Evolutionary conservation across 495 filamentous ascomycete genomes (phyloP).

Genomic region (Chaetomium tenue): DNA sequence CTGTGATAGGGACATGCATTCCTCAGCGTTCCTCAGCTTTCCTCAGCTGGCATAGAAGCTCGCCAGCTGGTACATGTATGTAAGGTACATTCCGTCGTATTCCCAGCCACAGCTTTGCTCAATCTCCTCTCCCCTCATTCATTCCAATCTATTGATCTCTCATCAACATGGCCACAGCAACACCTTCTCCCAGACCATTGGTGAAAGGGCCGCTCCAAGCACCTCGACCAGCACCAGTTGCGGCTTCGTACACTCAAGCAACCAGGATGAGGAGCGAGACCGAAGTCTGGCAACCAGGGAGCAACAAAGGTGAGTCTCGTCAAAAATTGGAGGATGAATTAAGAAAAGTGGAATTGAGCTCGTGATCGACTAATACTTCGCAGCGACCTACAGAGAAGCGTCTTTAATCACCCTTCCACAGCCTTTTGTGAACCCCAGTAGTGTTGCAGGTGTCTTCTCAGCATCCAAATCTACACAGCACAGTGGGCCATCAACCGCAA

Average conservation of each 20-base stretch:
- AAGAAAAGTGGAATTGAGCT: no score
- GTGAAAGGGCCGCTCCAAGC: conserved; percentile 19
- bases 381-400: conserved; percentile 15
- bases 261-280: conserved; percentile 19
- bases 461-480: background rate
- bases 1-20: no score
- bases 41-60: no score
- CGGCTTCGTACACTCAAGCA: conserved; percentile 17
- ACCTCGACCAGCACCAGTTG: background rate
- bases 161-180: conserved; percentile 11
- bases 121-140: background rate
- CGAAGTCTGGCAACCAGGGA: conserved; percentile 2
- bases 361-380: background rate
- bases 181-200: background rate
- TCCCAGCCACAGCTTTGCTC: no score
- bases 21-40: no score
- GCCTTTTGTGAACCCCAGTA: conserved; percentile 26
- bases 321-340: no score
- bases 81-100: no score
- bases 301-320: conserved; percentile 9
- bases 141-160: background rate
- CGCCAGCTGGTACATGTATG: no score
- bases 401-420: conserved; percentile 21
- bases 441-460: conserved; percentile 24
- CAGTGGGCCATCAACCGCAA: conserved; percentile 4